Conservation (phyloP, 2,329 filamentous ascomycete species). For the Diplocarpon mali region DNA sequence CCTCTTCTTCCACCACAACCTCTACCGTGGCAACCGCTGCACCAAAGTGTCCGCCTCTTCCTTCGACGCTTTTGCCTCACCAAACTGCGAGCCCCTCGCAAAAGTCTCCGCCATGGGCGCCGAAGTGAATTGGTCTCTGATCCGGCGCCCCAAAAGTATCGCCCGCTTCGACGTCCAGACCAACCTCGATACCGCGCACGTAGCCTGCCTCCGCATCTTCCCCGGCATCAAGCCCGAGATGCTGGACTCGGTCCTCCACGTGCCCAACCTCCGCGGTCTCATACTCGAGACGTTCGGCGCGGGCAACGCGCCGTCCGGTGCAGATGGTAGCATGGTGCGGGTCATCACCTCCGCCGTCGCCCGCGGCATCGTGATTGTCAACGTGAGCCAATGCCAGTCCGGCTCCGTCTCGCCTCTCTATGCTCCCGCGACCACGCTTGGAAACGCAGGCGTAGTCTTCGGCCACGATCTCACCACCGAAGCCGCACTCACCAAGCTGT, state of each 20-base stretch:
- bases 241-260: slow-evolving; percentile 53
- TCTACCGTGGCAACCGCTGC: slow-evolving; percentile 57
- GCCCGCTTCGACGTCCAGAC: slow-evolving; percentile 51
- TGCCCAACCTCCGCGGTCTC: slow-evolving; percentile 52
- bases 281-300: slow-evolving; percentile 64
- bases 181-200: slow-evolving; percentile 51
- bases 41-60: slow-evolving; percentile 60
- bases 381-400: slow-evolving; percentile 52
- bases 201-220: slow-evolving; percentile 61
- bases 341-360: slow-evolving; percentile 53
- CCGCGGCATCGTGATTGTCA: slow-evolving; percentile 60
- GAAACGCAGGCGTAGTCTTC: slow-evolving; percentile 56
- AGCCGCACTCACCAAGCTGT: slow-evolving; percentile 28
- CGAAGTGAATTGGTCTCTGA: slow-evolving; percentile 51
- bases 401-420: slow-evolving; percentile 46
- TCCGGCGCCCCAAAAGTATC: slow-evolving; percentile 46
- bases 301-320: slow-evolving; percentile 58
- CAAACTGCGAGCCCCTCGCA: slow-evolving; percentile 54
- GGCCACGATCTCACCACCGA: slow-evolving; percentile 60
- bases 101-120: slow-evolving; percentile 49
- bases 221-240: slow-evolving; percentile 62
- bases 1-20: slow-evolving; percentile 61
- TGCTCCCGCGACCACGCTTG: slow-evolving; percentile 49
- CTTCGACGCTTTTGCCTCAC: slow-evolving; percentile 58
- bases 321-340: slow-evolving; percentile 44